Evolutionary conservation across 495 filamentous ascomycete species (phyloP).

Genomic region (Penicillium silybi): DNA sequence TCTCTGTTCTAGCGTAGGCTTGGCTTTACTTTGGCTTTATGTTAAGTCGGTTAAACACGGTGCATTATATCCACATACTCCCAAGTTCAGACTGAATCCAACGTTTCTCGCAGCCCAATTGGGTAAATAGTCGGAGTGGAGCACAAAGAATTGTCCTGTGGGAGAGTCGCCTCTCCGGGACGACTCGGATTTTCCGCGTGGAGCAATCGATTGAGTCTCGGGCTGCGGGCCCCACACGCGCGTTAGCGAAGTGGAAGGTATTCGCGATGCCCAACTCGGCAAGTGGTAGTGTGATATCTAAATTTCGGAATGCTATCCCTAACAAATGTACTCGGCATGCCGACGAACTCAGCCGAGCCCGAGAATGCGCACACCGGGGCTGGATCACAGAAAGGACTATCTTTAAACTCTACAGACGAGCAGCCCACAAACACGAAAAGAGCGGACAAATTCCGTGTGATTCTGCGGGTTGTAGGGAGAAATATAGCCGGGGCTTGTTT

Average conservation of each 20-base stretch:
- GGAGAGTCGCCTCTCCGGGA: too few species aligned
- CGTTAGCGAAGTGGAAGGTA: too few species aligned
- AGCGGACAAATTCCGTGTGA: not conserved
- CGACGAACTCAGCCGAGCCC: not conserved
- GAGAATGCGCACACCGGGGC: not conserved
- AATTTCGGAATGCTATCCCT: not conserved
- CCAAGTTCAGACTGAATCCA: not conserved
- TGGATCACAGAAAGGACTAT: not conserved
- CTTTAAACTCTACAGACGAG: not conserved
- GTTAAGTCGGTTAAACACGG: too few species aligned
- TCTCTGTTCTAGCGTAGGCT: too few species aligned
- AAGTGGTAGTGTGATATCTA: not conserved
- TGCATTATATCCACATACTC: too few species aligned
- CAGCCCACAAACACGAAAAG: not conserved
- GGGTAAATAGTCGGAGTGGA: not conserved
- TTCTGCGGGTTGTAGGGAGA: not conserved
- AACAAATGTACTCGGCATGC: not conserved
- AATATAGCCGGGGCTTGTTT: not conserved
- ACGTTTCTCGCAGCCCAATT: not conserved
- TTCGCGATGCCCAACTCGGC: not conserved
- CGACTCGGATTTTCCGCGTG: not conserved
- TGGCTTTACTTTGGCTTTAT: not conserved
- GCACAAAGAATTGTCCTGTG: too few species aligned
- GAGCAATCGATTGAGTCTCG: not conserved
- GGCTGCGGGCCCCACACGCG: not conserved